Percentiles rank a stretch among this genome's conserved stretches.
Evolutionary conservation across 495 filamentous ascomycete species (phyloP).

Genomic region (Trichoderma asperelloides): DNA sequence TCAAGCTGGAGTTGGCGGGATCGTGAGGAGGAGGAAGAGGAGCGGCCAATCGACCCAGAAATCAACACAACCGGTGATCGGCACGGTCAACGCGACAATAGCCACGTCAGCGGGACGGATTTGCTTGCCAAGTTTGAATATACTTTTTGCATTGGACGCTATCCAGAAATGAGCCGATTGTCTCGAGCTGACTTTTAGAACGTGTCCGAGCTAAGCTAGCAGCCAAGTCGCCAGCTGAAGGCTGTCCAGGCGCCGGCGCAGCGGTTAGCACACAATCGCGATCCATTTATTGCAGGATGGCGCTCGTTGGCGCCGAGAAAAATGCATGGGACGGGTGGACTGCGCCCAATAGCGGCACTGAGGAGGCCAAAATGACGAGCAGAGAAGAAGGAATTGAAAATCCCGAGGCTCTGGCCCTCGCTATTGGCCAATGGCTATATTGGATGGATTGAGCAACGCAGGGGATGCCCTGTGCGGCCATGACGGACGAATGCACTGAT

Average conservation of each 20-base stretch:
- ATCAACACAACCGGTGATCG: neutral
- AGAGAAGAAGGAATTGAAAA: neutral
- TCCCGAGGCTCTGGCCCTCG: neutral
- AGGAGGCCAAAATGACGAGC: neutral
- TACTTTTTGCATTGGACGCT: neutral
- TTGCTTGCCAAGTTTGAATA: neutral
- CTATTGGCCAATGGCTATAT: neutral
- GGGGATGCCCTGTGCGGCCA: neutral
- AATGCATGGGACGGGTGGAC: neutral
- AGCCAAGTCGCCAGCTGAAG: neutral
- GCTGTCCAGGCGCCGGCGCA: neutral
- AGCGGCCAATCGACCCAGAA: neutral
- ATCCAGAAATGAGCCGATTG: neutral
- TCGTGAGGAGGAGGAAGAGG: neutral
- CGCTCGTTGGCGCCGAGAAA: constrained; percentile 2
- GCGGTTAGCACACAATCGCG: neutral
- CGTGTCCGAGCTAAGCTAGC: neutral
- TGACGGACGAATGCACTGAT: neutral
- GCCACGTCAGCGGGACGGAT: neutral
- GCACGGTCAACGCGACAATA: neutral
- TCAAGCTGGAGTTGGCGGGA: neutral
- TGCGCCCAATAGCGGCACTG: neutral
- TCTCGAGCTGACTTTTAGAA: neutral
- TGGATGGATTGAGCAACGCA: neutral
- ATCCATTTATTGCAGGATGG: constrained; percentile 2